Conservation (phyloP, 2,329 filamentous ascomycete genomes). For the Purpureocillium takamizusanense region DNA sequence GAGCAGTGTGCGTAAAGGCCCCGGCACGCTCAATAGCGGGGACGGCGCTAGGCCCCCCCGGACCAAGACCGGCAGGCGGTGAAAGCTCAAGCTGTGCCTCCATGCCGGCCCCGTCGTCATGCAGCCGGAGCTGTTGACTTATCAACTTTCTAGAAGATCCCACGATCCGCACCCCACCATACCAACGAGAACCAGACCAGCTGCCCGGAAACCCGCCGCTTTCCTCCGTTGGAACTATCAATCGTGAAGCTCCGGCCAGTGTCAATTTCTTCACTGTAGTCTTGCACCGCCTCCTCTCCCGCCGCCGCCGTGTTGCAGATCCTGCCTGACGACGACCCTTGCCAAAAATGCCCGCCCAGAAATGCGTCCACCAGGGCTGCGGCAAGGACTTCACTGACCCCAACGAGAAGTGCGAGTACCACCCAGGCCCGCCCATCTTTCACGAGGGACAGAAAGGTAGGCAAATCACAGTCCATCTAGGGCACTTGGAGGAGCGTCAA, state of each 20-base stretch:
- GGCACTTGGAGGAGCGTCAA: no score
- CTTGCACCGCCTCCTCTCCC: no score
- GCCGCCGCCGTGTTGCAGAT: no score
- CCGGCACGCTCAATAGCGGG: no score
- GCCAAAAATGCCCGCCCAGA: conserved; percentile 52
- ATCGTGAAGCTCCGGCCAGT: no score
- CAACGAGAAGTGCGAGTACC: conserved; percentile 80
- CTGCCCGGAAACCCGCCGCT: not conserved
- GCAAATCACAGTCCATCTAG: no score
- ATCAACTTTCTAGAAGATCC: conserved; percentile 29
- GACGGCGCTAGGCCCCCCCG: no score
- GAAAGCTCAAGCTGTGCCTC: not conserved
- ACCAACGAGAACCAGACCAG: not conserved
- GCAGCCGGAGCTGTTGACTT: no score
- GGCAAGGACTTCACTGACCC: conserved; percentile 78
- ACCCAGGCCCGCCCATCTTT: conserved; percentile 88
- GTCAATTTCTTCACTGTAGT: conserved; percentile 1
- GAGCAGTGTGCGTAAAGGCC: no score
- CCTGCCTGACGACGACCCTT: no score
- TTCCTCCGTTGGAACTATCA: no score
- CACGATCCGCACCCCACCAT: conserved; percentile 14
- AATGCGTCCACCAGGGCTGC: conserved; percentile 95
- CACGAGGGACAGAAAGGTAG: conserved; percentile 98
- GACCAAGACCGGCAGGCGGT: conserved; percentile 26
- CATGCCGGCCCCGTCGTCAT: conserved; percentile 17